Base-by-base conservation (phyloP, 257 asterid genomes). In the Mitragyna speciosa region DNA sequence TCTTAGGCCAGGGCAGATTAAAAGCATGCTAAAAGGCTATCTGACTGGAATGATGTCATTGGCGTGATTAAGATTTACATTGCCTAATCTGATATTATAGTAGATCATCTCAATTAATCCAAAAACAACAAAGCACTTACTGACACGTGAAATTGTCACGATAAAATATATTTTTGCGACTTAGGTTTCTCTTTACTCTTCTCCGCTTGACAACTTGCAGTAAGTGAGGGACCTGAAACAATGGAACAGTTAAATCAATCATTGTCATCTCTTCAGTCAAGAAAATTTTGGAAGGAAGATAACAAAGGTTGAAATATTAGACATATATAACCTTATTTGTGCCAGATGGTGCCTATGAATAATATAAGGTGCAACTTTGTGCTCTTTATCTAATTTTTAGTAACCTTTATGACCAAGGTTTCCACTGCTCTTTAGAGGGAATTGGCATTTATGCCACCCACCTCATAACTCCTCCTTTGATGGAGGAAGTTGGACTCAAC, bases 71-170 rank as follows among this genome's bases (percentile, higher is more conserved):
- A 36, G 41, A 36, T 36, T 36, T 36, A 36, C 41, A 36, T 36
- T 36, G 41, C 41, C 41, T 36, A 36, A 36, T 36, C 41, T 36
- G 4, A 54, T 51, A n/a, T 43, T 65, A 49, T 67, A 30, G n/a
- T n/a, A 43, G 41, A 28, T 36, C 26, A 80, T 66, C 76, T 15
- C 22, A 75, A 67, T 28, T 28, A 14, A 36, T 11, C 47, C 59
- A 71, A 71, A 54, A 56, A 56, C 28, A 56, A 65, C 12, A 54
- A 51, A 83, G 84, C 78, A 92, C 98, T 94, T 89, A 94, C 98
- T 94, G 98, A 79, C 98, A 94, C 45, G 69, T 89, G 87, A 85
- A 92, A 86, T 89, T 85, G 92, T 94, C 98, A 63, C 98, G 94
- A 26, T 79, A 84, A 66, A 89, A 87, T 78, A 94, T 91, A 85